Evolutionary conservation across 352 stramenopile species (phyloP).

Genomic region (Pythium dissimile): DNA sequence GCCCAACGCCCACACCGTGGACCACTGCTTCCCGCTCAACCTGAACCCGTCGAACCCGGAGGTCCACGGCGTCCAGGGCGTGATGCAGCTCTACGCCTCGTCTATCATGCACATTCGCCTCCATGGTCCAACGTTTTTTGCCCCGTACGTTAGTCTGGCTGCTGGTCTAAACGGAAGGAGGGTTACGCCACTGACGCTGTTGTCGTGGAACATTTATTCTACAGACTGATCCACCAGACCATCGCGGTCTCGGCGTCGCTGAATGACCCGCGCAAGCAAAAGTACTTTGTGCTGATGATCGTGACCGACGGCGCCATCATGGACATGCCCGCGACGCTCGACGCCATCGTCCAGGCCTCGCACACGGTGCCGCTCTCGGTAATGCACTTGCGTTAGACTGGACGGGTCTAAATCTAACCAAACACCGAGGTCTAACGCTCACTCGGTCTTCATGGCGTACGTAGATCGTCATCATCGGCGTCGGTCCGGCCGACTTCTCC

Average conservation of each 20-base stretch:
- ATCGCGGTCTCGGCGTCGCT: slow-evolving; percentile 39
- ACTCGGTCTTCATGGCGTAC: background rate
- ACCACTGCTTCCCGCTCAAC: slow-evolving; percentile 91
- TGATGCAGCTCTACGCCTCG: slow-evolving; percentile 63
- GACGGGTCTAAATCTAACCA: slow-evolving; percentile 2
- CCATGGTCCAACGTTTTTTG: slow-evolving; percentile 55
- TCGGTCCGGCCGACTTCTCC: slow-evolving; percentile 66
- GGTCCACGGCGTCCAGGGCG: slow-evolving; percentile 64
- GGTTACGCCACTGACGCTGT: background rate
- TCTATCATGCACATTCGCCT: slow-evolving; percentile 52
- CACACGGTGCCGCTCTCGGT: slow-evolving; percentile 48
- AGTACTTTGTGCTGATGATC: slow-evolving; percentile 87
- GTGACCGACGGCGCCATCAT: slow-evolving; percentile 87
- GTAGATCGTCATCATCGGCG: slow-evolving; percentile 75
- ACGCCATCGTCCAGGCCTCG: slow-evolving; percentile 53
- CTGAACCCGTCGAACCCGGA: slow-evolving; percentile 65
- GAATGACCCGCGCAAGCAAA: slow-evolving; percentile 51
- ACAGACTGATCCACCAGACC: slow-evolving; percentile 43
- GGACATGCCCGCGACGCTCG: slow-evolving; percentile 75
- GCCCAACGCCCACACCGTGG: slow-evolving; percentile 47
- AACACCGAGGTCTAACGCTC: too few species aligned
- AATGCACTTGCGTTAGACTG: too few species aligned
- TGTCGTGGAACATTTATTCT: background rate
- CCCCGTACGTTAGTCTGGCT: slow-evolving; percentile 23
- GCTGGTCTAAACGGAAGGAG: background rate